Percentiles rank a stretch among this genome's conserved stretches.
Evolutionary conservation across 306 rosid species (phyloP).

Genomic region (Malus asiatica): DNA sequence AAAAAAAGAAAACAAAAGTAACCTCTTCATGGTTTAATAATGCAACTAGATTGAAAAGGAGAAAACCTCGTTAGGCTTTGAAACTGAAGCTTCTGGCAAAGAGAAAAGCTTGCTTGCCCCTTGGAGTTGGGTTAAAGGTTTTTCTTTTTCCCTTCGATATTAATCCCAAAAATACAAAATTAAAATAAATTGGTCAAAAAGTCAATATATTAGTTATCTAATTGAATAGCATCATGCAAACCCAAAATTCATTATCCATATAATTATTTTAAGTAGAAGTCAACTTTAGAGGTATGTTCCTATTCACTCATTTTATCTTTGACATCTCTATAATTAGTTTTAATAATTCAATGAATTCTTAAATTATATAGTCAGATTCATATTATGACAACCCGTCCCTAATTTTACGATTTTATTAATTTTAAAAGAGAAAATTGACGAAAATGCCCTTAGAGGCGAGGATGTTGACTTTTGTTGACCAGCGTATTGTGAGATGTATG

Average conservation of each 20-base stretch:
- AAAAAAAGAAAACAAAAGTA: not conserved
- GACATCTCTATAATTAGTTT: not conserved
- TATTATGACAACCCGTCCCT: too few relatives aligned
- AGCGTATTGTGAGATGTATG: too few relatives aligned
- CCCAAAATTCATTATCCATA: not conserved
- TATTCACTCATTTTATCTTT: not conserved
- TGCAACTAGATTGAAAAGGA: not conserved
- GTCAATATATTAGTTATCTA: not conserved
- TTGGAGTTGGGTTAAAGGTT: constrained; percentile 18
- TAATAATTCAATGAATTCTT: not conserved
- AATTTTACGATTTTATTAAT: too few relatives aligned
- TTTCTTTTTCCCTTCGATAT: constrained; percentile 7
- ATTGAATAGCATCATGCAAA: not conserved
- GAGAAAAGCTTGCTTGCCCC: not conserved
- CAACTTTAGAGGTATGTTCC: not conserved
- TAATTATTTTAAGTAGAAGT: not conserved
- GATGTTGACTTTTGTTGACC: too few relatives aligned
- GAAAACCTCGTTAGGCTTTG: not conserved
- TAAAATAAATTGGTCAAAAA: not conserved
- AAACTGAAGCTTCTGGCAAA: not conserved
- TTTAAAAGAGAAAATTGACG: too few relatives aligned
- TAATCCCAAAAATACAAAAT: not conserved
- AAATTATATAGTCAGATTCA: not conserved
- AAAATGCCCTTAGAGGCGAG: too few relatives aligned
- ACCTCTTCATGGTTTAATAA: not conserved